Evolutionary conservation across 1,284 basidiomycete species (phyloP).

Genomic region (Singerocomus rubriflavus): DNA sequence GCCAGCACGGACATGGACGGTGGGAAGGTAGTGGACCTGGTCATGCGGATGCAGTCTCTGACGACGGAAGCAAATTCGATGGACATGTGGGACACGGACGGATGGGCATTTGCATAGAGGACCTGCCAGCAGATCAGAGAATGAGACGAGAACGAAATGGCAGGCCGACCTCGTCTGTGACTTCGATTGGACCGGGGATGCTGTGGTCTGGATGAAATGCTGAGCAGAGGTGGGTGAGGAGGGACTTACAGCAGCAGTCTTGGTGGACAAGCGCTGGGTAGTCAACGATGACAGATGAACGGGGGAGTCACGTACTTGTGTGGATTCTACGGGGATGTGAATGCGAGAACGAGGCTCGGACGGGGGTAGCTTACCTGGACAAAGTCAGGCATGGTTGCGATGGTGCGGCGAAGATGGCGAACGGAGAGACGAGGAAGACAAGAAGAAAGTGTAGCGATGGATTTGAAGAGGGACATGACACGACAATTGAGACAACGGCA

Average conservation of each 20-base stretch:
- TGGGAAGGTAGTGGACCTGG: constrained; percentile 44
- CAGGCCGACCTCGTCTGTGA: constrained; percentile 68
- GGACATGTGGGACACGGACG: constrained; percentile 88
- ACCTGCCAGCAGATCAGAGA: constrained; percentile 38
- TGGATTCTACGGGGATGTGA: constrained; percentile 40
- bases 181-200: constrained; percentile 83
- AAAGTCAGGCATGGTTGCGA: not conserved
- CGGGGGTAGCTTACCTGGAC: not conserved
- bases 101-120: constrained; percentile 81
- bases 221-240: not conserved
- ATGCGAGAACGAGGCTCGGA: too few relatives aligned
- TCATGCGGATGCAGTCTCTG: constrained; percentile 88
- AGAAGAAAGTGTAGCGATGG: not conserved
- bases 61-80: constrained; percentile 89
- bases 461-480: not conserved
- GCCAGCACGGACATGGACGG: not conserved
- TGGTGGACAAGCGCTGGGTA: not conserved
- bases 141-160: constrained; percentile 9
- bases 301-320: constrained; percentile 54
- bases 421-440: not conserved
- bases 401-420: not conserved
- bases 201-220: constrained; percentile 32
- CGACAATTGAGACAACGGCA: not conserved
- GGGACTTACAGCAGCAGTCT: constrained; percentile 64
- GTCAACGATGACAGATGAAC: not conserved